Evolutionary conservation across 805 yeast genomes (phyloP), one percentile per base, ranked within the genome.

Genomic region (Wickerhamiella sergipiensis): DNA sequence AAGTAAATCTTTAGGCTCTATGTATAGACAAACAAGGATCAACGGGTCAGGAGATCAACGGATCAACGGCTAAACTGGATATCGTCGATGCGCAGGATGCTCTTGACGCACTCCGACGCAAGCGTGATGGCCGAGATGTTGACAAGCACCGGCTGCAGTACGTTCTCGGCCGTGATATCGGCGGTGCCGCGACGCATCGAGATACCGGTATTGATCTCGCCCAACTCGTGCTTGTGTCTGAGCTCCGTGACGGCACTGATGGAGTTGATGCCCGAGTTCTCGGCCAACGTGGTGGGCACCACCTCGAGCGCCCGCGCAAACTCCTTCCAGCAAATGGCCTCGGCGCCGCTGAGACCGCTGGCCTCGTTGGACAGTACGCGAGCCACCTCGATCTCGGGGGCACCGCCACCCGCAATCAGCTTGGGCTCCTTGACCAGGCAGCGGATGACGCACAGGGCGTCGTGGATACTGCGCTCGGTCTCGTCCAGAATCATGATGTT

Each of bases 321-420:
- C 69, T 89, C 96, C 63, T 80, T 82, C 80, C 85, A 89, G 59
- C 94, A 89, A 56, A 86, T 79, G 51, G 90, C 89, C 67, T 88
- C 95, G 10, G 86, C 85, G 48, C 97, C 97, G 18, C 85, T 77
- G 57, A 83, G 72, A 49, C 77, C 71, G 13, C 56, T 53, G 29
- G 94, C 75, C 66, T 87, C 95, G 58, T 78, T 80, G 59, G 77
- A 71, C 57, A 88, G 70, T 13, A 77, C 77, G 56, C 90, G 78
- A 10, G 95, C 79, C 7, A 86, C 81, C 71, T 89, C 96, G 57
- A 88, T 80, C 69, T 88, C 97, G 45, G 97, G 95, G 6, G 98
- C 97, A 61, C 97, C 98, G 56, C 98, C 99, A 61, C 99, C 99
- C 13, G 97, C 96, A 70, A 92, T 88, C 64, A 85, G 72, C 1